Base-by-base conservation (phyloP, 441 rosid species). In the Arabidopsis hybrid region DNA sequence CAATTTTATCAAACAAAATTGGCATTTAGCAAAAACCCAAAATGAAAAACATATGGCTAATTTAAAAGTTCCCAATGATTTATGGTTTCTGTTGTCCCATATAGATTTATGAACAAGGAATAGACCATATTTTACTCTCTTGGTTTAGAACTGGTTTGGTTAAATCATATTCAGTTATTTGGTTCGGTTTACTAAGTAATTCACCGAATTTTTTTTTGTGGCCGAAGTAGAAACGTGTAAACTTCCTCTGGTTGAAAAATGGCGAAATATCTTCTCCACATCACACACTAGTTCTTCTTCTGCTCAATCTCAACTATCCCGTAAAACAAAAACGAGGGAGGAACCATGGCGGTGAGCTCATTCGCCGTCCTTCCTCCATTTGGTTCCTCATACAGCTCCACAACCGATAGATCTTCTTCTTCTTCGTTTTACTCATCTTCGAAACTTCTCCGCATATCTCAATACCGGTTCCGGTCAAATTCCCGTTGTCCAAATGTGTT, bases 271-370 rank as follows among this genome's bases (percentile, higher is more conserved):
- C 76, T 62, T 16, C 75, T 51, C 13, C 52, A 14, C 51, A 47
- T 16, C 18, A 47, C 21, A 21, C 4, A 31, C 32, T 31, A 55
- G 38, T 31, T 10, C 53, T 51, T 57, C 57, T 67, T 21, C 26
- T 21, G 26, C 26, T 21, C 26, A 21, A 21, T 38, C 67, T 66
- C 61, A 45, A 39, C 79, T 62, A 6, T 62, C 4, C 52, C 66
- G 38, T 42, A 26, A 26, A 61, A 57, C 21, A 72, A 8, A 9
- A 38, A 2, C 18, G 5, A 4, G 51, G 21, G 11, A 67, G 61
- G 46, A 62, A 71, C 59, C 61, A 83, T 85, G 92, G 79, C 72
- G 79, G 70, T 85, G 6, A 79, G 71, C 75, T 69, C 87, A 1
- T 75, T 80, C 47, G 76, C 87, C 8, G 71, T 82, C 26, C 69